These are phyloP conservation scores for Trypanosoma caninum DNA, from an alignment of 208 protist genomes.

Conservation along the genomic window DNA sequence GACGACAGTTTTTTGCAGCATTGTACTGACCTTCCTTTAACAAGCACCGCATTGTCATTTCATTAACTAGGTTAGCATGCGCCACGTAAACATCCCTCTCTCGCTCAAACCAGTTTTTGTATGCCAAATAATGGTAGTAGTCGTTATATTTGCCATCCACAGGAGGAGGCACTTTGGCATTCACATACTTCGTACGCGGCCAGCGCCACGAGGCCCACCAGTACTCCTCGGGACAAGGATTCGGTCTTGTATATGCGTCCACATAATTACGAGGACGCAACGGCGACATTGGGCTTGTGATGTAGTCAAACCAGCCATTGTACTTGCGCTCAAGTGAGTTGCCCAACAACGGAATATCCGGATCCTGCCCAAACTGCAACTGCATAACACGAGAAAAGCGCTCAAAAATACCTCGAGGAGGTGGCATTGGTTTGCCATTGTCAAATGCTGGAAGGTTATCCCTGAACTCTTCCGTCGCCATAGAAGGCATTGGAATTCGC, in stretches of 20 bases:
- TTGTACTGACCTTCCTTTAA: slow-evolving; percentile 87
- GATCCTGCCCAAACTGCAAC: slow-evolving; percentile 61
- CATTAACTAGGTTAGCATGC: slow-evolving; percentile 69
- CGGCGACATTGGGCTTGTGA: slow-evolving; percentile 47
- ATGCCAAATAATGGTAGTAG: slow-evolving; percentile 85
- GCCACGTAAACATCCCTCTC: slow-evolving; percentile 83
- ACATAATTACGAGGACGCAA: slow-evolving; percentile 68
- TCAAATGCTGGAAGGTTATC: slow-evolving; percentile 67
- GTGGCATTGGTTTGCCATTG: slow-evolving; percentile 33
- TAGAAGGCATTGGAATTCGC: slow-evolving; percentile 44
- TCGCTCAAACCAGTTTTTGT: slow-evolving; percentile 76
- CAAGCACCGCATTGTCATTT: slow-evolving; percentile 70
- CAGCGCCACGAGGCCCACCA: slow-evolving; percentile 81
- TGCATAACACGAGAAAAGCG: slow-evolving; percentile 56
- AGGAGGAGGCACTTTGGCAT: slow-evolving; percentile 77
- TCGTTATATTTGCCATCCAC: slow-evolving; percentile 77
- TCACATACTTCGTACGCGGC: slow-evolving; percentile 78
- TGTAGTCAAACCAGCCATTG: slow-evolving; percentile 49
- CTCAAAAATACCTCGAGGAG: slow-evolving; percentile 38
- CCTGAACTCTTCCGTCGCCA: slow-evolving; percentile 60
- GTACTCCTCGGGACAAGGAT: slow-evolving; percentile 82
- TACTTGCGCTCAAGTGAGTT: slow-evolving; percentile 48
- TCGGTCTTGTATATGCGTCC: slow-evolving; percentile 67
- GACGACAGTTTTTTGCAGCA: slow-evolving; percentile 84
- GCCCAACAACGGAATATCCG: slow-evolving; percentile 58